Conservation (phyloP, 345 rosid genomes). For the Murraya paniculata region DNA sequence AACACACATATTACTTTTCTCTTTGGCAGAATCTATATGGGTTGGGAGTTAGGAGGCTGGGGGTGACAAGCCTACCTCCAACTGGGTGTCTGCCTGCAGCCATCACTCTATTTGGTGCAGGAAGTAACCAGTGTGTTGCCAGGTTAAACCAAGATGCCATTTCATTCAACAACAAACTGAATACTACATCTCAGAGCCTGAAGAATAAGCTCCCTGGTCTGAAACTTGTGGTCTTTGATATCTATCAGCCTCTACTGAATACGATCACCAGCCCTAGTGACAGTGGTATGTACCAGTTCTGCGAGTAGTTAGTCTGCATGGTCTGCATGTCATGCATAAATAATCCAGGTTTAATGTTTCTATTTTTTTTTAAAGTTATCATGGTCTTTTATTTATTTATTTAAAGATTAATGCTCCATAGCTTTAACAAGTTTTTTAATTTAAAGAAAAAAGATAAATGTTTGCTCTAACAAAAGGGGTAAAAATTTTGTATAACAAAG, state of each 20-base stretch:
- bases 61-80: conserved; percentile 82
- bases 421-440: neutral
- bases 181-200: conserved; percentile 56
- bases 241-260: conserved; percentile 73
- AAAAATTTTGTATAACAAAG: neutral
- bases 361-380: no score
- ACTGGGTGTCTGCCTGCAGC: conserved; percentile 90
- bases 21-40: conserved; percentile 65
- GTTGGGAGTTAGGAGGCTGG: conserved; percentile 77
- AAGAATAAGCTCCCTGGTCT: conserved; percentile 57
- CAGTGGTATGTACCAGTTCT: conserved; percentile 42
- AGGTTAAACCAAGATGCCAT: conserved; percentile 71
- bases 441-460: neutral
- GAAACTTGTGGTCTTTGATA: conserved; percentile 73
- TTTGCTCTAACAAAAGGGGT: neutral
- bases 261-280: conserved; percentile 60
- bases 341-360: neutral
- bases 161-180: conserved; percentile 70
- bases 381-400: neutral
- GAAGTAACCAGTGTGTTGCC: conserved; percentile 67
- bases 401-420: neutral
- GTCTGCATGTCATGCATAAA: neutral
- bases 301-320: conserved; percentile 8
- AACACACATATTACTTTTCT: neutral
- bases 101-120: conserved; percentile 70